A percentile compares a stretch with the other conserved stretches of the same genome.
phyloP scores from a whole-genome alignment of 441 rosid species.

The Corymbia calophylla region DNA sequence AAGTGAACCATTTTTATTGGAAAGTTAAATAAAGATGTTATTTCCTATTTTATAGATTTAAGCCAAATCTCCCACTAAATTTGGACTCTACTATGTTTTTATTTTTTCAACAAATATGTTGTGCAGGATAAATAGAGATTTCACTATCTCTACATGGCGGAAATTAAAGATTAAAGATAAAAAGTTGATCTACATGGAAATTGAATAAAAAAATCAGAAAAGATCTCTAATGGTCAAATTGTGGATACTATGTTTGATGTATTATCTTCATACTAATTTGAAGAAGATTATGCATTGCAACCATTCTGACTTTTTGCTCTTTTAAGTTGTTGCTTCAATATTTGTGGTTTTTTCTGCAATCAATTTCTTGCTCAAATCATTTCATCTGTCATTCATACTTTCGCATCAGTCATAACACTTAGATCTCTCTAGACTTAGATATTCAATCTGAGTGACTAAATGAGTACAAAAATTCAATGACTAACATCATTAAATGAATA shows the following conservation, averaged over 20 bases:
- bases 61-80: background rate
- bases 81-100: background rate
- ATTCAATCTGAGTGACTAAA: background rate
- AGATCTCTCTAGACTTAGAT: background rate
- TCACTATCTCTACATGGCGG: background rate
- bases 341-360: background rate
- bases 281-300: background rate
- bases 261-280: background rate
- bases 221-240: background rate
- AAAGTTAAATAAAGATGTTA: too few species aligned
- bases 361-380: background rate
- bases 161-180: background rate
- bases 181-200: background rate
- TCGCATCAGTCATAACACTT: background rate
- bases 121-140: background rate
- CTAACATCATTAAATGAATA: background rate
- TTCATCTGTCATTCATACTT: background rate
- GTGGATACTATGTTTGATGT: background rate
- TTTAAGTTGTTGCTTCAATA: background rate
- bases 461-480: background rate
- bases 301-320: background rate
- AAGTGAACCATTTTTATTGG: accelerated
- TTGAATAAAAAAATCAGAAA: background rate
- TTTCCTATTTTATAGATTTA: background rate
- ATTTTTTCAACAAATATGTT: background rate